A percentile compares a stretch with the other conserved stretches of the same genome.
Conservation (phyloP, 2,329 filamentous ascomycete genomes). For the Knoxdaviesia capensis region DNA sequence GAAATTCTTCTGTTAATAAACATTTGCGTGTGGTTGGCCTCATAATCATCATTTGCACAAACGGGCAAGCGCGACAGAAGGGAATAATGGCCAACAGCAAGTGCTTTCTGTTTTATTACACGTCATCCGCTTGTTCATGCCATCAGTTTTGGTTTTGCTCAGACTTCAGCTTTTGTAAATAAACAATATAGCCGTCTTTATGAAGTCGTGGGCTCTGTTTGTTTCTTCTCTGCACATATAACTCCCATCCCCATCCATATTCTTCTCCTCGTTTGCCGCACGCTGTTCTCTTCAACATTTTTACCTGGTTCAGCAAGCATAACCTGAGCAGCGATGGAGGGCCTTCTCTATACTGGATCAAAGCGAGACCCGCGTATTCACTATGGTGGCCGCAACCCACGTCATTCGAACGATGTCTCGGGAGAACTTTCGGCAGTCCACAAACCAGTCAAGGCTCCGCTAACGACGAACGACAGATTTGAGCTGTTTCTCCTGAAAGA, state of each 20-base stretch:
- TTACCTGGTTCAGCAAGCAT: not conserved
- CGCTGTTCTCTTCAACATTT: not conserved
- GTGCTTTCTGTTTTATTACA: not conserved
- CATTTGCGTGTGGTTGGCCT: too few relatives aligned
- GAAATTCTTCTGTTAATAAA: slow-evolving; percentile 1
- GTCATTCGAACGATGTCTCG: slow-evolving; percentile 16
- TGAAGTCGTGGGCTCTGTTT: too few relatives aligned
- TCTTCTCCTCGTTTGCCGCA: too few relatives aligned
- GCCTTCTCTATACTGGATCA: not conserved
- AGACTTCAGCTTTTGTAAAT: not conserved
- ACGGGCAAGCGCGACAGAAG: too few relatives aligned
- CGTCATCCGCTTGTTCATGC: not conserved
- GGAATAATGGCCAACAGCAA: not conserved
- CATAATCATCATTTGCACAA: too few relatives aligned
- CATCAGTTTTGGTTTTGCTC: not conserved
- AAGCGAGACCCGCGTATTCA: not conserved
- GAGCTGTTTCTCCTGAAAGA: slow-evolving; percentile 78
- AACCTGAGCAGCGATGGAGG: not conserved
- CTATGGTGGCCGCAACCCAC: slow-evolving; percentile 17
- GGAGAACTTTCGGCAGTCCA: slow-evolving; percentile 7
- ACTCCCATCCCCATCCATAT: too few relatives aligned
- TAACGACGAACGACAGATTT: slow-evolving; percentile 37
- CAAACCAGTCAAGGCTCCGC: not conserved
- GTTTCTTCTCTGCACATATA: too few relatives aligned
- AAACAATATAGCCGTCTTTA: too few relatives aligned